Evolutionary conservation across 768 basidiomycete genomes (phyloP).

Genomic region (Trametes meyenii): DNA sequence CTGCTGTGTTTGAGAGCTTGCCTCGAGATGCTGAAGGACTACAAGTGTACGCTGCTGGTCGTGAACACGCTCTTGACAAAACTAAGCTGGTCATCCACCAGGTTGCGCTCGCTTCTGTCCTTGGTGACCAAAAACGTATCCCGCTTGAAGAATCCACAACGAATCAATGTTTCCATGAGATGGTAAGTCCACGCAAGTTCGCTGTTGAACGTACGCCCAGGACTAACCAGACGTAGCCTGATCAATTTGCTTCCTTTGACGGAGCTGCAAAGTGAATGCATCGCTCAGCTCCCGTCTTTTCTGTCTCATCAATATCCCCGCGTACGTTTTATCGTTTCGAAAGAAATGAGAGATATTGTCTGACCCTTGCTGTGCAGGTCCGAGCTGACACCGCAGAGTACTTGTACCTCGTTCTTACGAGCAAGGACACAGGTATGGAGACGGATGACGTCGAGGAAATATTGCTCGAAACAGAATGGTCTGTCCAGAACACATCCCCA

Average conservation of each 20-base stretch:
- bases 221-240: constrained; percentile 46
- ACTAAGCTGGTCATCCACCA: constrained; percentile 31
- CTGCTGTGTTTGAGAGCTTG: constrained; percentile 57
- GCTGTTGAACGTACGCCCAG: neutral
- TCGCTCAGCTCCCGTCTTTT: constrained; percentile 56
- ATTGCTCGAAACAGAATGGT: constrained; percentile 86
- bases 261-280: constrained; percentile 46
- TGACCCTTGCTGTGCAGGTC: constrained; percentile 50
- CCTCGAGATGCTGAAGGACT: constrained; percentile 49
- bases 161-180: constrained; percentile 82
- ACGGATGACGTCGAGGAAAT: constrained; percentile 69
- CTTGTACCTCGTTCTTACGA: constrained; percentile 77
- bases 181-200: constrained; percentile 52
- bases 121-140: constrained; percentile 64
- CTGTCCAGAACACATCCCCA: constrained; percentile 24
- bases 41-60: constrained; percentile 50
- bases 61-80: neutral
- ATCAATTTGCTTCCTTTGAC: constrained; percentile 63
- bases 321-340: constrained; percentile 46
- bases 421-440: constrained; percentile 64
- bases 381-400: constrained; percentile 82
- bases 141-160: constrained; percentile 78
- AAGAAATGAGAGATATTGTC: neutral
- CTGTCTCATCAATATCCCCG: constrained; percentile 80
- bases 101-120: constrained; percentile 55